A percentile compares a stretch with the other conserved stretches of the same genome.
Conservation (phyloP, 2,329 filamentous ascomycete species). For the Purpureocillium takamizusanense region DNA sequence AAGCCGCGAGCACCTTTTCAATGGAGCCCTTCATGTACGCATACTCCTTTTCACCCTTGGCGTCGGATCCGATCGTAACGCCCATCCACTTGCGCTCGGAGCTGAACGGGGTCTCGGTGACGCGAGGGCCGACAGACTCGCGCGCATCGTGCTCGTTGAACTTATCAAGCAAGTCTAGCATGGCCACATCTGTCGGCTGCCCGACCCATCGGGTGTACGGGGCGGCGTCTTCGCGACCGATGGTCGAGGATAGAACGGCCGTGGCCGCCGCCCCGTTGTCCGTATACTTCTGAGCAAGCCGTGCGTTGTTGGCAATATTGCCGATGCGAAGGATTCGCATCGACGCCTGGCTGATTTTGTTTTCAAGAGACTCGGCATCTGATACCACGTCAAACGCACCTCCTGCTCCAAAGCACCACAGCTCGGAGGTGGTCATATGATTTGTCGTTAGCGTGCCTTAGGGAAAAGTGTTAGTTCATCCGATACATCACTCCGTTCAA, state of each 20-base stretch:
- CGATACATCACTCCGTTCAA: neutral
- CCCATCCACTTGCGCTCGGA: constrained; percentile 99
- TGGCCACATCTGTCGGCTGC: constrained; percentile 95
- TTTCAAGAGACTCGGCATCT: constrained; percentile 44
- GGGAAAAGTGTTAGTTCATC: neutral
- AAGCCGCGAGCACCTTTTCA: constrained; percentile 76
- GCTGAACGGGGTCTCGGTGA: constrained; percentile 87
- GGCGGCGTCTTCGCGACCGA: constrained; percentile 48
- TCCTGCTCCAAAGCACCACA: constrained; percentile 82
- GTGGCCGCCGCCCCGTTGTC: constrained; percentile 58
- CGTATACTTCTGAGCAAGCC: constrained; percentile 65
- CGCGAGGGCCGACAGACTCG: constrained; percentile 72
- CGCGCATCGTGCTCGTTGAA: constrained; percentile 90
- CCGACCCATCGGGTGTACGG: constrained; percentile 86
- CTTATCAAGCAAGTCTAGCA: constrained; percentile 83
- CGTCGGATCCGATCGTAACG: constrained; percentile 64
- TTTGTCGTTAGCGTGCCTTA: constrained; percentile 89
- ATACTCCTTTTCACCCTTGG: constrained; percentile 59
- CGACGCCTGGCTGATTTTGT: constrained; percentile 61
- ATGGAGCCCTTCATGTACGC: constrained; percentile 95
- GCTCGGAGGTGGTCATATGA: constrained; percentile 94
- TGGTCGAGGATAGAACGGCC: constrained; percentile 78
- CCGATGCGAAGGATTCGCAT: constrained; percentile 80
- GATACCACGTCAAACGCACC: constrained; percentile 42
- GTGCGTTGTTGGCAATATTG: constrained; percentile 92